Base-by-base conservation (phyloP, 768 basidiomycete genomes). In the Boletus rubropictus region DNA sequence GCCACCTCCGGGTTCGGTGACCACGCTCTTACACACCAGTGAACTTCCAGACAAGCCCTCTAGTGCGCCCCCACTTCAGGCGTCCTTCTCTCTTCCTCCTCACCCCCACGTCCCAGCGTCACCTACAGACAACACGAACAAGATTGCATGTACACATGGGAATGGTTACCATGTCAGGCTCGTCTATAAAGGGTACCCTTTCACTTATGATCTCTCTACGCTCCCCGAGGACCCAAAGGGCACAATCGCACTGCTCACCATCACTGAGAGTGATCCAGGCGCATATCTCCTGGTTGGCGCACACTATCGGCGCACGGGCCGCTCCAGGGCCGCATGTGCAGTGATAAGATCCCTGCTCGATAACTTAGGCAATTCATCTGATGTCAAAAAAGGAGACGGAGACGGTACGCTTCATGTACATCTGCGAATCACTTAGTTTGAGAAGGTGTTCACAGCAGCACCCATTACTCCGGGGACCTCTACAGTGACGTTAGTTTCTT, bases 301-400 rank as follows among this genome's bases (percentile, higher is more conserved):
- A 25, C 66, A 64, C 54, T 65, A 65, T 51, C 60, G 64, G 49
- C 61, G 66, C 32, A 65, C 64, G 38, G 64, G 62, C 43, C 65
- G 64, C 27, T 48, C 64, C 45, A 54, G 52, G 44, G 64, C 64
- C 42, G 64, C 64, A 11, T 46, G 64, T 35, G 42, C 57, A 37
- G 55, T 65, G 7, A 57, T 65, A 29, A 55, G 53, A 51, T 61
- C 62, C 4, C 46, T 65, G 11, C 53, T 65, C 20, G 46, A 54
- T 9, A 53, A 3, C 31, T 27, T 59, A 25, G 48, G 51, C 29
- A 36, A 5, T 20, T 29, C 31, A 4, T 42, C 52, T 31, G 38
- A 36, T 34, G 28, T 35, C 46, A 51, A 62, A 22, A 57, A 61
- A 44, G 48, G n/a, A 39, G 53, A 53, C 27, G 55, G 39, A 39